A percentile compares a stretch with the other conserved stretches of the same genome.
Evolutionary conservation across 108 stramenopile species (phyloP).

Genomic region (Discostella stelligeroides): DNA sequence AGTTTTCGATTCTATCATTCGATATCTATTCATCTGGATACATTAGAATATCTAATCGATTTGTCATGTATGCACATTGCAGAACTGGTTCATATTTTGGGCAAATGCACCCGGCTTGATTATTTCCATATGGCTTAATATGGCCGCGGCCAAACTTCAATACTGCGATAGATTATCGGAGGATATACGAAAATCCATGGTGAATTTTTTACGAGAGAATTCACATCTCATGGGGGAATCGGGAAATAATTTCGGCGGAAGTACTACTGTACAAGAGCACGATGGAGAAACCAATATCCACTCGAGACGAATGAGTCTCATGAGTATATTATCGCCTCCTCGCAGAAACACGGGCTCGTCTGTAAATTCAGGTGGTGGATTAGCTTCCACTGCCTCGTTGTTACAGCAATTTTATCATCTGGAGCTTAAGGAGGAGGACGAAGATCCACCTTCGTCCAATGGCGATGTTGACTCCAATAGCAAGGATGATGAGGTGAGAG

Average conservation of each 20-base stretch:
- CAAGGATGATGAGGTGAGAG: too few species aligned
- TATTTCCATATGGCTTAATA: conserved; percentile 66
- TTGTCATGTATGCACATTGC: conserved; percentile 6
- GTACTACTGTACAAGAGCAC: conserved; percentile 9
- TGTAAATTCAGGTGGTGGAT: too few species aligned
- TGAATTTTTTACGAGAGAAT: conserved; percentile 49
- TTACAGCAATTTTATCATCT: too few species aligned
- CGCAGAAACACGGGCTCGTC: too few species aligned
- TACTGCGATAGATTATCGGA: conserved; percentile 49
- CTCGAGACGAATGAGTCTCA: too few species aligned
- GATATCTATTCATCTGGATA: conserved; percentile 10
- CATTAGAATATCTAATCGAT: conserved; percentile 49
- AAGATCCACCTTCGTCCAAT: too few species aligned
- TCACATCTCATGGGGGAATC: background rate
- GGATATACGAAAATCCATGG: conserved; percentile 43
- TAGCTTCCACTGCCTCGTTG: too few species aligned
- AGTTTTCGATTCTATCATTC: background rate
- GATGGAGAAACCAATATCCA: background rate
- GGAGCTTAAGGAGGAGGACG: too few species aligned
- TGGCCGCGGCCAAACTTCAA: conserved; percentile 68
- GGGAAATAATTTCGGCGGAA: background rate
- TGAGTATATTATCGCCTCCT: too few species aligned
- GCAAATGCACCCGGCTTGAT: conserved; percentile 76
- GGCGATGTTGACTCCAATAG: too few species aligned
- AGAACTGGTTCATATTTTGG: conserved; percentile 70